Percentiles rank a stretch among this genome's conserved stretches.
phyloP scores from a whole-genome alignment of 352 stramenopile species.

The Phytophthora colocasiae region DNA sequence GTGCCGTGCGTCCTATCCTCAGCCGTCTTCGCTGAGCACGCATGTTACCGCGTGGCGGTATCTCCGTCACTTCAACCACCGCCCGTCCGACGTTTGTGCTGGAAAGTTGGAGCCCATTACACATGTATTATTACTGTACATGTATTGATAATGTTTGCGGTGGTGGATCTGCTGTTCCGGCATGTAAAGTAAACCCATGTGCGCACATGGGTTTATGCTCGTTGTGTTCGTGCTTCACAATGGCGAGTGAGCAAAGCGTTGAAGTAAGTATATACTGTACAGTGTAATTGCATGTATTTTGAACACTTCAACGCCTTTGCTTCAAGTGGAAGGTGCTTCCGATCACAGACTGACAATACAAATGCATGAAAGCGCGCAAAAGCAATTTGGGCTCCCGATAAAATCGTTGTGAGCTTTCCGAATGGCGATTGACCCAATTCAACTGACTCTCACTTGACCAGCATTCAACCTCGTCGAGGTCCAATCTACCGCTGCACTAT shows the following conservation, averaged over 20 bases:
- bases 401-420: conserved; percentile 5
- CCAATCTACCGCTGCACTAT: background rate
- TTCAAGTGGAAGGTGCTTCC: conserved; percentile 31
- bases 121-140: too few species aligned
- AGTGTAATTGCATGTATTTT: conserved; percentile 21
- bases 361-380: conserved; percentile 7
- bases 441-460: conserved; percentile 1
- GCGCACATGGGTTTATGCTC: background rate
- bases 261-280: conserved; percentile 10
- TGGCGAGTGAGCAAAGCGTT: conserved; percentile 22
- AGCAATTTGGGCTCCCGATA: conserved; percentile 3
- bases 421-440: conserved; percentile 13
- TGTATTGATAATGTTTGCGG: background rate
- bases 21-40: too few species aligned
- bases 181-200: background rate
- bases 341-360: conserved; percentile 32
- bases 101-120: too few species aligned
- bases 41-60: too few species aligned
- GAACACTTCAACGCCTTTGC: conserved; percentile 29
- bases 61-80: too few species aligned
- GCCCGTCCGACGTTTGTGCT: too few species aligned
- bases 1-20: too few species aligned
- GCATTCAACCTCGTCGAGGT: conserved; percentile 4
- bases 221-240: background rate
- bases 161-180: conserved; percentile 1